A percentile compares a stretch with the other conserved stretches of the same genome.
Conservation (phyloP, 208 protist genomes). For the Kentomonas sorsogonicus region DNA sequence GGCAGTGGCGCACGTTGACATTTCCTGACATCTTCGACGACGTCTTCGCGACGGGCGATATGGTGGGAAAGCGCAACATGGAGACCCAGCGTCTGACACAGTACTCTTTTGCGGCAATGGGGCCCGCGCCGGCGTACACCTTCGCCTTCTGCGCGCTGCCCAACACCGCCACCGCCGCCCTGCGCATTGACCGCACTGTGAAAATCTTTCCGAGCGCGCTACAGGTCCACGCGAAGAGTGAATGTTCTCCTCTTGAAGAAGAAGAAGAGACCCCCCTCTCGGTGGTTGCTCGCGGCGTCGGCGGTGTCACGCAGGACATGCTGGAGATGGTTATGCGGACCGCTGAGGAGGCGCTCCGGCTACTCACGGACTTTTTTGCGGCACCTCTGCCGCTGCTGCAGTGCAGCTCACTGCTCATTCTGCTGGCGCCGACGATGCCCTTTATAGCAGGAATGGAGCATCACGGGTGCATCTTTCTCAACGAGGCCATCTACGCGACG, state of each 20-base stretch:
- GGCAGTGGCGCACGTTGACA: too few relatives aligned
- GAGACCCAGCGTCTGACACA: conserved; percentile 26
- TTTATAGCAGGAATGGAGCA: conserved; percentile 88
- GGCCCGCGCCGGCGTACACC: conserved; percentile 66
- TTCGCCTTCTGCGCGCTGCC: conserved; percentile 50
- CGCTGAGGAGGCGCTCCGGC: conserved; percentile 24
- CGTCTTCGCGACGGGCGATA: too few relatives aligned
- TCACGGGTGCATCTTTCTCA: conserved; percentile 79
- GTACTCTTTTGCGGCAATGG: conserved; percentile 31
- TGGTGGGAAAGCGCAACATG: too few relatives aligned
- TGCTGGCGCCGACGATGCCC: conserved; percentile 67
- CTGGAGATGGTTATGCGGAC: conserved; percentile 25
- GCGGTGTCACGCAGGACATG: conserved; percentile 16
- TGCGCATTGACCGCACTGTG: conserved; percentile 3
- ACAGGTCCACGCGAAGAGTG: too few relatives aligned
- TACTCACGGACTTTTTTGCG: conserved; percentile 61
- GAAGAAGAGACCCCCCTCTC: conserved; percentile 16
- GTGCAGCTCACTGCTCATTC: conserved; percentile 35
- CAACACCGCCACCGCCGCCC: neutral
- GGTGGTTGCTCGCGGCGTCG: conserved; percentile 16
- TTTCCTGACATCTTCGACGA: too few relatives aligned
- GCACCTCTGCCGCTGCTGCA: conserved; percentile 52
- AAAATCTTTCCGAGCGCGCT: too few relatives aligned
- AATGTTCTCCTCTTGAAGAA: too few relatives aligned
- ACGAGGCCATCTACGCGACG: conserved; percentile 48